phyloP scores from a whole-genome alignment of 176 grass and related monocot species.

The Cenchrus americanus region DNA sequence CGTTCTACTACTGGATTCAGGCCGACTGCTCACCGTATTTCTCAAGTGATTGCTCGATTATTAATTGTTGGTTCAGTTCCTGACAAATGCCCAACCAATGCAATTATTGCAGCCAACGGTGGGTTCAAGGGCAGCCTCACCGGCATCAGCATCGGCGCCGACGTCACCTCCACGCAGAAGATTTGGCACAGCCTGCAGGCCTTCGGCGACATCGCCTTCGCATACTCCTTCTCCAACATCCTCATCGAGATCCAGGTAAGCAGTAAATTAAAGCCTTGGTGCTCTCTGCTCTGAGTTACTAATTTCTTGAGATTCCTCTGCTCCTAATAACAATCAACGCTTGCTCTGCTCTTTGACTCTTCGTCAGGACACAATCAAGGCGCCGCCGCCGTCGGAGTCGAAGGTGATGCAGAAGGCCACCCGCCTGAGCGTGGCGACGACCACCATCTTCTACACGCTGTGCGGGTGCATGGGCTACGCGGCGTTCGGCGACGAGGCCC shows the following conservation, averaged over 20 bases:
- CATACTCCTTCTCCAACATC: slow-evolving; percentile 56
- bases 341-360: not conserved
- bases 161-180: slow-evolving; percentile 32
- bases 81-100: not conserved
- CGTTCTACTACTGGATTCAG: not conserved
- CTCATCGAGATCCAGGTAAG: slow-evolving; percentile 55
- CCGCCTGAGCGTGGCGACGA: slow-evolving; percentile 34
- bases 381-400: slow-evolving; percentile 56
- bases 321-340: not conserved
- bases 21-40: not conserved
- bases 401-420: slow-evolving; percentile 66
- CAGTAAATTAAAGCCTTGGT: too few species aligned
- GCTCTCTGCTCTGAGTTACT: not conserved
- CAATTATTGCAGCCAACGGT: slow-evolving; percentile 8
- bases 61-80: not conserved
- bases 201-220: slow-evolving; percentile 61
- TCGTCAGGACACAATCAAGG: slow-evolving; percentile 54
- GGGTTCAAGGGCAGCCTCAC: slow-evolving; percentile 47
- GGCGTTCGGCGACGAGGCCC: slow-evolving; percentile 48
- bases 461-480: slow-evolving; percentile 72
- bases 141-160: slow-evolving; percentile 46
- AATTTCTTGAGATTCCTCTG: not conserved
- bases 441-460: slow-evolving; percentile 57
- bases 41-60: not conserved
- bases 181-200: slow-evolving; percentile 49